Evolutionary conservation across 768 basidiomycete species (phyloP).

Genomic region (Boletus sp.): DNA sequence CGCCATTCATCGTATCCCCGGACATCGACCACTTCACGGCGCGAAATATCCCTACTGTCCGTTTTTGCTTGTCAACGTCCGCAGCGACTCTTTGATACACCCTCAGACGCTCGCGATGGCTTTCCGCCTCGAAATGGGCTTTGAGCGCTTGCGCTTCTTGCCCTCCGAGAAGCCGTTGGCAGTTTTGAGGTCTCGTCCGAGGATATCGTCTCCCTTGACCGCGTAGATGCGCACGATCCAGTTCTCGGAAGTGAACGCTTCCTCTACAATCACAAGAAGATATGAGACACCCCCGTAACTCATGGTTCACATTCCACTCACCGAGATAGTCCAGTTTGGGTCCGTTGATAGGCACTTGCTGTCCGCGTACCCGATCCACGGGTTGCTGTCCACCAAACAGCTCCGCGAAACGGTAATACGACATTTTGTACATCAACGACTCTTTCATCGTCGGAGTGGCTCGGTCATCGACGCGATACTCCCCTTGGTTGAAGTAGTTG

Average conservation of each 20-base stretch:
- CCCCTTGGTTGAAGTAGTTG: conserved; percentile 92
- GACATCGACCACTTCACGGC: not conserved
- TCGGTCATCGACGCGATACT: conserved; percentile 86
- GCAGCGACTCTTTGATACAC: not conserved
- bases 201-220: conserved; percentile 89
- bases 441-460: conserved; percentile 89
- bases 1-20: not conserved
- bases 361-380: conserved; percentile 85
- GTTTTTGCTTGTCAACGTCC: not conserved
- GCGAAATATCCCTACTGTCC: not conserved
- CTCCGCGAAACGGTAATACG: conserved; percentile 92
- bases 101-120: conserved; percentile 29
- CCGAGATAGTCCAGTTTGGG: conserved; percentile 88
- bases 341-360: conserved; percentile 70
- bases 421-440: conserved; percentile 99
- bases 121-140: conserved; percentile 61
- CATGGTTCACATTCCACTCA: conserved; percentile 33
- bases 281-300: not conserved
- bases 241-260: conserved; percentile 98
- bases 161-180: conserved; percentile 84
- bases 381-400: conserved; percentile 76
- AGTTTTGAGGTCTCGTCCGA: conserved; percentile 86
- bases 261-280: conserved; percentile 50
- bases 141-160: conserved; percentile 83
- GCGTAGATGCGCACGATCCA: conserved; percentile 98